phyloP scores from a whole-genome alignment of 148 eudicot genomes.

The Gaultheria prostrata region DNA sequence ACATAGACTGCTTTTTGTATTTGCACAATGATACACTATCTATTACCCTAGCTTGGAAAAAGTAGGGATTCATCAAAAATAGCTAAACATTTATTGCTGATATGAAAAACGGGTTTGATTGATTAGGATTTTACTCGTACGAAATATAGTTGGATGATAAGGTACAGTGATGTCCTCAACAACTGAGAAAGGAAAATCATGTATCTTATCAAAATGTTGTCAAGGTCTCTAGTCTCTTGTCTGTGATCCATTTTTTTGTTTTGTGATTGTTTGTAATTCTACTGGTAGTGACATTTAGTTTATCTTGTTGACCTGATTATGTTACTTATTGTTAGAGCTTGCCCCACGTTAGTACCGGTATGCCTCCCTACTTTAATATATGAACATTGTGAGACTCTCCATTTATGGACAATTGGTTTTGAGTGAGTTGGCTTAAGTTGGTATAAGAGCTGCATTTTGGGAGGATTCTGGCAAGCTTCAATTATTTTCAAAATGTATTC shows the following conservation, averaged over 20 bases:
- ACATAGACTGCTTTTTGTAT: neutral
- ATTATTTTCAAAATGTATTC: neutral
- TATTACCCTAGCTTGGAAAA: neutral
- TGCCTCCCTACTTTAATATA: neutral
- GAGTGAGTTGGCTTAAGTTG: neutral
- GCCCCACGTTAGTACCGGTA: neutral
- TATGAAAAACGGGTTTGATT: neutral
- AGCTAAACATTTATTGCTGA: slow-evolving; percentile 4
- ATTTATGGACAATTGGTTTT: neutral
- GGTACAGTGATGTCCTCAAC: neutral
- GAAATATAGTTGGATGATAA: neutral
- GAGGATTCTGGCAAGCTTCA: neutral
- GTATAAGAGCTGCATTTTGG: neutral
- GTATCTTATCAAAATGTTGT: neutral
- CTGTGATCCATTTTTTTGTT: neutral
- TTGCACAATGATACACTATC: neutral
- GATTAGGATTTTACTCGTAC: neutral
- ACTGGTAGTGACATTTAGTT: neutral
- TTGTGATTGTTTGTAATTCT: neutral
- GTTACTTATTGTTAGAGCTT: slow-evolving; percentile 1
- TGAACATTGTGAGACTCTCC: neutral
- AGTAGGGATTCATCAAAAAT: neutral
- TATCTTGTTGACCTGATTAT: neutral
- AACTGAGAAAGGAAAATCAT: neutral
- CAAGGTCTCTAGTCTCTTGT: neutral